phyloP scores from a whole-genome alignment of 371 early-diverging fungal genomes.

The Mortierella sp. region DNA sequence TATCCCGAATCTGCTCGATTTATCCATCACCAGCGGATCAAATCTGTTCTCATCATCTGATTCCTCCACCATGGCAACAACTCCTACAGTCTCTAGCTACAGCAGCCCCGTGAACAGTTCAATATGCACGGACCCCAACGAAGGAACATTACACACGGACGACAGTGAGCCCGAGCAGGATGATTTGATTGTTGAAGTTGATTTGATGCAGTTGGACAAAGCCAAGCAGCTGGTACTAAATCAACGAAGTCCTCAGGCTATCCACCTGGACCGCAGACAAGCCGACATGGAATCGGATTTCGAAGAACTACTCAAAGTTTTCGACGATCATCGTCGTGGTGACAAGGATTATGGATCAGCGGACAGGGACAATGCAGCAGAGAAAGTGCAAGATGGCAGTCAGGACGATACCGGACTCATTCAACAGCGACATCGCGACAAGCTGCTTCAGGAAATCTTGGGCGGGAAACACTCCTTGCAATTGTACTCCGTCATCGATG shows the following conservation, averaged over 20 bases:
- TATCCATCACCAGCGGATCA: slow-evolving; percentile 4
- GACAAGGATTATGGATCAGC: slow-evolving; percentile 1
- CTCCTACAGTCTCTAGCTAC: background rate
- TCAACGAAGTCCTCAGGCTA: background rate
- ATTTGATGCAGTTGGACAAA: slow-evolving; percentile 9
- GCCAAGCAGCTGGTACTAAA: background rate
- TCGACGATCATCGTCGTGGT: background rate
- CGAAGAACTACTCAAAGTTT: slow-evolving; percentile 7
- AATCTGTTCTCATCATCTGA: background rate
- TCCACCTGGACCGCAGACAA: background rate
- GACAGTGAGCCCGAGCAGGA: background rate
- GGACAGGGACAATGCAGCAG: background rate
- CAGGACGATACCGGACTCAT: background rate
- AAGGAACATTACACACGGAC: background rate
- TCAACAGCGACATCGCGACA: slow-evolving; percentile 21
- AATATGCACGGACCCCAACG: background rate
- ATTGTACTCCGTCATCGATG: slow-evolving; percentile 17
- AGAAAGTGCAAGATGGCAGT: background rate
- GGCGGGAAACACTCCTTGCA: slow-evolving; percentile 19
- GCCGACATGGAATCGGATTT: background rate
- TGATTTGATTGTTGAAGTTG: background rate
- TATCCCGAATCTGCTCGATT: slow-evolving; percentile 2
- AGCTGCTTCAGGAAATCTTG: slow-evolving; percentile 16
- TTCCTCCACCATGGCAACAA: background rate
- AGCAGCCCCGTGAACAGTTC: background rate